Evolutionary conservation across 2,329 filamentous ascomycete species (phyloP).

Genomic region (Rutstroemia sp.): DNA sequence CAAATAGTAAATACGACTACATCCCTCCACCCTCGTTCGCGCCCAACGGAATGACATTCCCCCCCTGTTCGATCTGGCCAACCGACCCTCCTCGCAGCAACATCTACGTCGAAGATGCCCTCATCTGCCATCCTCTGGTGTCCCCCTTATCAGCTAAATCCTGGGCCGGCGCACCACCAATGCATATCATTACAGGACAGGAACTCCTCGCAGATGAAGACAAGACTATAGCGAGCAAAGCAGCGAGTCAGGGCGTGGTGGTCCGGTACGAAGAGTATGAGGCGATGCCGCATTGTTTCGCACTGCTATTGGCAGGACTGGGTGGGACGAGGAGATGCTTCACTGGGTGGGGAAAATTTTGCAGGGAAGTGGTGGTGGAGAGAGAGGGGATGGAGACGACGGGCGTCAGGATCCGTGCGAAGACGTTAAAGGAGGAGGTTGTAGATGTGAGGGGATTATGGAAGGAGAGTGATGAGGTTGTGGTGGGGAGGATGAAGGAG

Average conservation of each 20-base stretch:
- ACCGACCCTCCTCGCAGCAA: not conserved
- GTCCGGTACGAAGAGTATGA: not conserved
- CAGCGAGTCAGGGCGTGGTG: conserved; percentile 30
- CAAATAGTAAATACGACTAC: not conserved
- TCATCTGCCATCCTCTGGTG: not conserved
- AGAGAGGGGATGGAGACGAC: conserved; percentile 25
- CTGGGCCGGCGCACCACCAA: not conserved
- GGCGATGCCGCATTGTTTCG: conserved; percentile 43
- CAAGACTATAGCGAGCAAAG: conserved; percentile 48
- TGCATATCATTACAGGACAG: conserved; percentile 37
- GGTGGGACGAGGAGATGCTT: conserved; percentile 45
- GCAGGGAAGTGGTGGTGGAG: conserved; percentile 33
- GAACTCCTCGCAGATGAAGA: conserved; percentile 59
- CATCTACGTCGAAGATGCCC: not conserved
- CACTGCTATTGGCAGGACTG: conserved; percentile 43
- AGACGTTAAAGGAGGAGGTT: conserved; percentile 41
- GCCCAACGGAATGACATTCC: conserved; percentile 22
- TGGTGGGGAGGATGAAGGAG: conserved; percentile 34
- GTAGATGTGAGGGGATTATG: conserved; percentile 38
- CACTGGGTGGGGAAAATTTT: conserved; percentile 49
- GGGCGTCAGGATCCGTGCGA: conserved; percentile 42
- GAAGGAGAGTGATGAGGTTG: conserved; percentile 37
- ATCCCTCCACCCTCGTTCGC: not conserved
- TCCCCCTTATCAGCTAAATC: not conserved
- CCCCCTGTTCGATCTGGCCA: not conserved